Evolutionary conservation across 257 asterid genomes (phyloP).

Genomic region (Solanum bulbocastanum): DNA sequence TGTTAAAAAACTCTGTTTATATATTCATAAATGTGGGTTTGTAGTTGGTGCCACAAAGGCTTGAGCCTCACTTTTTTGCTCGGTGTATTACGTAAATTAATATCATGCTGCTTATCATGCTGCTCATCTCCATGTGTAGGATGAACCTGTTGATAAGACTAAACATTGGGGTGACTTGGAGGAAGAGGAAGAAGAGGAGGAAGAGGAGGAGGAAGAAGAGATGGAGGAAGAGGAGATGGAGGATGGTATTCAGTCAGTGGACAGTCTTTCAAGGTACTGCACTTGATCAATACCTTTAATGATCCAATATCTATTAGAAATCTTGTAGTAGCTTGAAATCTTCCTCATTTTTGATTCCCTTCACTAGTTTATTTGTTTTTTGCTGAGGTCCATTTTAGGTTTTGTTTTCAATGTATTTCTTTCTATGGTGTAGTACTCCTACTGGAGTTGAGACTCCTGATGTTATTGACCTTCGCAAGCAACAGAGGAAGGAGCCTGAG

Average conservation of each 20-base stretch:
- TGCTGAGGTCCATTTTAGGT: background rate
- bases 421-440: constrained; percentile 57
- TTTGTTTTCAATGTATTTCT: constrained; percentile 8
- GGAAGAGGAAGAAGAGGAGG: constrained; percentile 89
- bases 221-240: constrained; percentile 79
- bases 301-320: background rate
- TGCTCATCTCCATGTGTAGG: constrained; percentile 25
- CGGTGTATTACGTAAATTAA: background rate
- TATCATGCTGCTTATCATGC: background rate
- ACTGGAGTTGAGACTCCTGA: constrained; percentile 99
- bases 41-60: background rate
- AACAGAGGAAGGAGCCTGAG: constrained; percentile 98
- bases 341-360: background rate
- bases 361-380: background rate
- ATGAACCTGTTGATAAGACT: constrained; percentile 82
- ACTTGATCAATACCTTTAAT: background rate
- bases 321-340: background rate
- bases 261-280: constrained; percentile 74
- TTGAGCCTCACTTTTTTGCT: background rate
- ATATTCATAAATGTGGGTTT: background rate
- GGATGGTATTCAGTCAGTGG: constrained; percentile 88
- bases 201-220: constrained; percentile 68
- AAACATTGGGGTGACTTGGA: constrained; percentile 99
- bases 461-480: constrained; percentile 97
- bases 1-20: background rate